These are phyloP conservation scores for Gracilaria domingensis DNA, from an alignment of 23 red algal genomes.

Conservation along the genomic window DNA sequence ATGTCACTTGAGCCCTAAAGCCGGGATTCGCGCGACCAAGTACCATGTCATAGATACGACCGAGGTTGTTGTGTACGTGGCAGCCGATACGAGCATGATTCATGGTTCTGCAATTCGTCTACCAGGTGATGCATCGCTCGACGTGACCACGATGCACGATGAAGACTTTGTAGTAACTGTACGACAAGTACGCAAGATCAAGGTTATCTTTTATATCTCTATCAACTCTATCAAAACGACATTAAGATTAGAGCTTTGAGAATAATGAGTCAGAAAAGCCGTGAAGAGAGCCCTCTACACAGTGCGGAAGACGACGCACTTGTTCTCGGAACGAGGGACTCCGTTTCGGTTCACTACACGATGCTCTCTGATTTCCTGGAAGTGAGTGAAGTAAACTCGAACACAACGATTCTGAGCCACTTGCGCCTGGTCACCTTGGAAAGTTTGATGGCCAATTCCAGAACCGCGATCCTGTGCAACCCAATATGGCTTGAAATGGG, in stretches of 20 bases:
- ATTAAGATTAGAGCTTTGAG: too few species aligned
- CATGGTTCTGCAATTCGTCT: not conserved
- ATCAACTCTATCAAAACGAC: too few species aligned
- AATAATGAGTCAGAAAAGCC: too few species aligned
- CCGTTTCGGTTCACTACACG: conserved; percentile 1
- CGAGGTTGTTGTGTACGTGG: not conserved
- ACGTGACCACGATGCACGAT: not conserved
- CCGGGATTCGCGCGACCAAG: not conserved
- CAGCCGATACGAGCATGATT: not conserved
- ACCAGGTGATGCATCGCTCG: not conserved
- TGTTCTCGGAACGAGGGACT: not conserved
- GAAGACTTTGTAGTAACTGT: too few species aligned
- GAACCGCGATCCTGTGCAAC: not conserved
- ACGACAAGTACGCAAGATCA: too few species aligned
- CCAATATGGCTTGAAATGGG: conserved; percentile 37
- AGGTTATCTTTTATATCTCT: too few species aligned
- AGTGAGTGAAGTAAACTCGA: conserved; percentile 11
- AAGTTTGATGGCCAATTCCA: conserved; percentile 35
- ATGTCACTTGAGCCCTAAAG: conserved; percentile 14
- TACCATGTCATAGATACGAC: conserved; percentile 21
- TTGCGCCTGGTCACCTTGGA: conserved; percentile 32
- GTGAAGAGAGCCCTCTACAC: not conserved
- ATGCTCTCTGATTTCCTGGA: not conserved
- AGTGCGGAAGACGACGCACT: conserved; percentile 30
- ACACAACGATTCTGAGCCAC: not conserved